A percentile compares a stretch with the other conserved stretches of the same genome.
phyloP scores from a whole-genome alignment of 208 protist genomes.

The Acanthamoeba castellanii region DNA sequence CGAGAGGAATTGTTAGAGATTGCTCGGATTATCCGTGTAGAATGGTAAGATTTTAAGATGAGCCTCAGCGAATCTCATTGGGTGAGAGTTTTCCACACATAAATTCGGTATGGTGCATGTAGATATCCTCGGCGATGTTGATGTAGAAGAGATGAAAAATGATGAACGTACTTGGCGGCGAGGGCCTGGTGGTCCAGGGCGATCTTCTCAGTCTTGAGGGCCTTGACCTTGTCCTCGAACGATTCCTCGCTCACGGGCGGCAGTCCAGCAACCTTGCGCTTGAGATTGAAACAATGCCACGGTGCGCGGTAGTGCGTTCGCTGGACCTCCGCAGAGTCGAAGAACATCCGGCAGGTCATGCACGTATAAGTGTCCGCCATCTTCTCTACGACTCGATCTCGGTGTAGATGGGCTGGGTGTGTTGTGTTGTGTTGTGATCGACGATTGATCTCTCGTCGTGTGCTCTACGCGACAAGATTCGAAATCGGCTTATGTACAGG shows the following conservation, averaged over 20 bases:
- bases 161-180: slow-evolving; percentile 34
- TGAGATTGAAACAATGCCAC: slow-evolving; percentile 86
- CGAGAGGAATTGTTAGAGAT: not conserved
- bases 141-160: not conserved
- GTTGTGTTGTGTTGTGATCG: not conserved
- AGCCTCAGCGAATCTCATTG: slow-evolving; percentile 43
- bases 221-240: slow-evolving; percentile 76
- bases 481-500: not conserved
- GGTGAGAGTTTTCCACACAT: slow-evolving; percentile 61
- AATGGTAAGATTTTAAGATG: not conserved
- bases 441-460: not conserved
- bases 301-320: slow-evolving; percentile 82
- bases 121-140: not conserved
- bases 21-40: not conserved
- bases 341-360: slow-evolving; percentile 81
- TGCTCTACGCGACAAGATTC: not conserved
- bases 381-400: not conserved
- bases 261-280: slow-evolving; percentile 85
- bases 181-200: slow-evolving; percentile 8
- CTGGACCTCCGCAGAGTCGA: slow-evolving; percentile 77
- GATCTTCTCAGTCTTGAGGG: not conserved
- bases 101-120: slow-evolving; percentile 64
- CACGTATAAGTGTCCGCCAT: slow-evolving; percentile 74
- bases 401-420: not conserved
- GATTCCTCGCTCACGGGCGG: slow-evolving; percentile 74